Conservation (phyloP, 768 basidiomycete genomes). For the Tricholoma sp. region DNA sequence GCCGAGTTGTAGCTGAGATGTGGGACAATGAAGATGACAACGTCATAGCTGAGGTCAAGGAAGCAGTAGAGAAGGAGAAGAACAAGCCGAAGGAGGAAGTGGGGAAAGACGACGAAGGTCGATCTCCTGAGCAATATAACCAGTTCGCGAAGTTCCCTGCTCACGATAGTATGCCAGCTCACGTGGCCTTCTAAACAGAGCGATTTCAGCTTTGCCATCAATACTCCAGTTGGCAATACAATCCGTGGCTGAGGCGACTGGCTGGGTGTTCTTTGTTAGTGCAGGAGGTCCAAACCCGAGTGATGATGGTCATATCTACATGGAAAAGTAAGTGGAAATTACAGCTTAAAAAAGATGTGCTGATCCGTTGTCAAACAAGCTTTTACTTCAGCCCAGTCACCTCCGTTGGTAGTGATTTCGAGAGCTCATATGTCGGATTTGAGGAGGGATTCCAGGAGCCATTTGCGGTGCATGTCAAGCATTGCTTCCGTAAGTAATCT, state of each 20-base stretch:
- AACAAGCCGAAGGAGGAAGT: not conserved
- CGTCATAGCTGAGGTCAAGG: not conserved
- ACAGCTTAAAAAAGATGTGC: not conserved
- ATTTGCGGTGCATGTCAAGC: not conserved
- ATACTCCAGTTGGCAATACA: not conserved
- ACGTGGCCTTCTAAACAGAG: not conserved
- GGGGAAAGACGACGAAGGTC: not conserved
- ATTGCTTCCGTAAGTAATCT: not conserved
- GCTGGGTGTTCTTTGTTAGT: constrained; percentile 8
- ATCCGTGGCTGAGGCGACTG: constrained; percentile 7
- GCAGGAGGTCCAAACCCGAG: constrained; percentile 1
- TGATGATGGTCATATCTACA: constrained; percentile 3
- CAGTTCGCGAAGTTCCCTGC: not conserved
- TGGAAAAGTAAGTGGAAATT: constrained; percentile 7
- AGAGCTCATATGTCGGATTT: not conserved
- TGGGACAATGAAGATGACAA: not conserved
- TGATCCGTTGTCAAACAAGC: not conserved
- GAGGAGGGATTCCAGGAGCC: not conserved
- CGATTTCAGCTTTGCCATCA: not conserved
- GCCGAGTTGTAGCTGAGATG: not conserved
- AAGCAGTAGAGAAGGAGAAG: not conserved
- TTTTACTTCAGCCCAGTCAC: not conserved
- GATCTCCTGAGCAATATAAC: constrained; percentile 1
- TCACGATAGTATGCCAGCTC: not conserved
- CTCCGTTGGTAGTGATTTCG: not conserved